Evolutionary conservation across 2,329 filamentous ascomycete genomes (phyloP).

Genomic region (Cladosporium sp.): DNA sequence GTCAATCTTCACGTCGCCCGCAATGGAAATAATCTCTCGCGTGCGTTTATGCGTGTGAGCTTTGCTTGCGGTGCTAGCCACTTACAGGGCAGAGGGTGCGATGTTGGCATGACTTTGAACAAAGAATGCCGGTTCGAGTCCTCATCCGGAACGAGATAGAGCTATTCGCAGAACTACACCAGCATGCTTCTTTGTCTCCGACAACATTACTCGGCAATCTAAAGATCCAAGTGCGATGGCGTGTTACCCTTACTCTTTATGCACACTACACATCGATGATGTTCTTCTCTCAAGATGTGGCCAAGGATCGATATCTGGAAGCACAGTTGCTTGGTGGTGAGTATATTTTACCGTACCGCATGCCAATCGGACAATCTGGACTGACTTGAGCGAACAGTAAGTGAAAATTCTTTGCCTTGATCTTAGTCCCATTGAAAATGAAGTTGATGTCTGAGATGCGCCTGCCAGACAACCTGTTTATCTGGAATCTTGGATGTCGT

Average conservation of each 20-base stretch:
- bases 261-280: not conserved
- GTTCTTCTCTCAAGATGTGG: not conserved
- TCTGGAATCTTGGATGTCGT: slow-evolving; percentile 27
- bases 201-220: not conserved
- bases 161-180: not conserved
- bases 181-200: not conserved
- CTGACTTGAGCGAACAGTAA: not conserved
- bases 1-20: too few species aligned
- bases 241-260: too few species aligned
- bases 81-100: too few species aligned
- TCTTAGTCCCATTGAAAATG: too few species aligned
- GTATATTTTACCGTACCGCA: not conserved
- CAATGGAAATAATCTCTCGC: too few species aligned
- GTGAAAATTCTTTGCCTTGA: not conserved
- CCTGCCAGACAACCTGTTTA: slow-evolving; percentile 19
- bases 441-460: not conserved
- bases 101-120: not conserved
- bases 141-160: not conserved
- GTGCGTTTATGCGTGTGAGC: too few species aligned
- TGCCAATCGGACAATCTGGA: not conserved
- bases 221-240: too few species aligned
- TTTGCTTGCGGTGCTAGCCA: too few species aligned
- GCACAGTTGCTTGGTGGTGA: not conserved
- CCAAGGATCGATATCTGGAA: not conserved
- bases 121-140: not conserved